Evolutionary conservation across 1,284 basidiomycete species (phyloP), one percentile per base, ranked within the genome.

Genomic region (Chalciporus piperatoides): DNA sequence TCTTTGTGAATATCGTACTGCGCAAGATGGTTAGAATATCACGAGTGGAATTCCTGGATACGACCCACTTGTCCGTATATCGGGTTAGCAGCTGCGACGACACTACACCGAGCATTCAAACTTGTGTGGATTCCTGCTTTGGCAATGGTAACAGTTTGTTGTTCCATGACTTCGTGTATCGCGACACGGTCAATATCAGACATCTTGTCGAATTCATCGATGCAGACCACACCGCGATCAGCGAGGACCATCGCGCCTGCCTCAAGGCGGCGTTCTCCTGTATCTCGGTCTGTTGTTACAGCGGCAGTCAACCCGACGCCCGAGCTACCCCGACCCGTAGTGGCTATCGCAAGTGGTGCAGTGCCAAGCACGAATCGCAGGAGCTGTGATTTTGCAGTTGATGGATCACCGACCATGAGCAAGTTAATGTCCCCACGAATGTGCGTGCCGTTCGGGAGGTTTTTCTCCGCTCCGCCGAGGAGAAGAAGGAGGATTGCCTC

Each of bases 171-270:
- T 84, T 99, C 97, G 73, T 99, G 97, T 60, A 99, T 99, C 25
- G 97, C 96, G n/a, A 98, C 96, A 59, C 97, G 85, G 73, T 99
- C 96, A 57, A 97, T 81, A 61, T 99, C 97, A 27, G 91, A 94
- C 96, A 99, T 99, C 71, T 99, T 99, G 80, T 99, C 96, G 64
- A 99, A 99, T 72, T 99, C 96, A 71, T 99, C 97, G 61, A 99
- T 99, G 71, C 96, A 99, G 41, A 99, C 96, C 11, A 99, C 94
- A 17, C 97, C 97, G 54, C 95, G 86, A 70, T 99, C 97, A n/a
- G 97, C 97, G 41, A 99, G 84, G 28, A 99, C 97, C 97, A 99
- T 99, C 11, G 97, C 97, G 52, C 97, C 97, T 7, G 96, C 97
- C 73, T 99, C 97, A 41, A 99, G 81, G 52, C 96, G 78, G 49